These are phyloP conservation scores for Tilletia horrida DNA, from an alignment of 1,284 basidiomycete genomes.

Conservation along the genomic window DNA sequence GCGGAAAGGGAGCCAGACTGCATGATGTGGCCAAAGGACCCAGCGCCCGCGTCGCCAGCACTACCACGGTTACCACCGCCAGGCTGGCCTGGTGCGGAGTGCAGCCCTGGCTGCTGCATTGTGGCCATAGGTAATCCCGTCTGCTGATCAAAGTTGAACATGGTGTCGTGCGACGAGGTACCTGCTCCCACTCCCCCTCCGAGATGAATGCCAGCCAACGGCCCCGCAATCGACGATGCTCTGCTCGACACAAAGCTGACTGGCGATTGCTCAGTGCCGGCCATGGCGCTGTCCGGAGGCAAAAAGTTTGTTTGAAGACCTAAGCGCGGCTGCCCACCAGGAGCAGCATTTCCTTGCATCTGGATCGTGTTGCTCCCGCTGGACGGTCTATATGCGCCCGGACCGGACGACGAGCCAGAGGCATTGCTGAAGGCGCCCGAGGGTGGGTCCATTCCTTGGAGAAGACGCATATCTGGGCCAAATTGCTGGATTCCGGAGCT, in stretches of 20 bases:
- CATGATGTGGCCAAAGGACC: too few relatives aligned
- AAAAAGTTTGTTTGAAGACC: neutral
- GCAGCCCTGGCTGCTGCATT: too few relatives aligned
- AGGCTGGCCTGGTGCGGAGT: too few relatives aligned
- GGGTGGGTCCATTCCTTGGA: slow-evolving; percentile 4
- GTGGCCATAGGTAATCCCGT: neutral
- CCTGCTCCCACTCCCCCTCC: neutral
- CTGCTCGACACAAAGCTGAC: slow-evolving; percentile 2
- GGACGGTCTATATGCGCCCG: too few relatives aligned
- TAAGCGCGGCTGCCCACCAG: neutral
- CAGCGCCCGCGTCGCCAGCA: too few relatives aligned
- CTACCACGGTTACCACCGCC: too few relatives aligned
- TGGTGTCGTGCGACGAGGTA: neutral
- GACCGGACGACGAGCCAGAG: too few relatives aligned
- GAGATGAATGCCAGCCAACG: neutral
- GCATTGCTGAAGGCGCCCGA: neutral
- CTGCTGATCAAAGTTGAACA: slow-evolving; percentile 7
- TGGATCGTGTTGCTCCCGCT: neutral
- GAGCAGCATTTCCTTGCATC: neutral
- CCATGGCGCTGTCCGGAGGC: neutral
- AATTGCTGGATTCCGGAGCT: neutral
- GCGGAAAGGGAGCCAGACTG: neutral
- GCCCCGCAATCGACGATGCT: slow-evolving; percentile 2
- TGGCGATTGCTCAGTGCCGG: neutral
- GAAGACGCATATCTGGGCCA: neutral